Base-by-base conservation (phyloP, 345 rosid genomes). In the Gynandropsis gynandra region DNA sequence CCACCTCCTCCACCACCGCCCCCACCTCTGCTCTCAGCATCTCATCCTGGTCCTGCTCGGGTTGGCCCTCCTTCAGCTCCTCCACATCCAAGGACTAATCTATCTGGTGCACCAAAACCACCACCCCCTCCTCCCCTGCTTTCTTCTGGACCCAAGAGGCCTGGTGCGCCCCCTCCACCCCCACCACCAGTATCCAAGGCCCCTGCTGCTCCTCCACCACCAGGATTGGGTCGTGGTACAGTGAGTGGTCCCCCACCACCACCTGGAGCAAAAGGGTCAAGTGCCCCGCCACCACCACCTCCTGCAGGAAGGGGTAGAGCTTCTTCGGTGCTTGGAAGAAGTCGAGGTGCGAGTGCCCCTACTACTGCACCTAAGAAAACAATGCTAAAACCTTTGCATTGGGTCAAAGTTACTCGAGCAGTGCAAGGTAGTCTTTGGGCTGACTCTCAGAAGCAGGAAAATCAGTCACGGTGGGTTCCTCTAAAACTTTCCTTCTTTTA, bases 391-490 rank as follows among this genome's bases (percentile, higher is more conserved):
- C 96, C 98, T 52, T 72, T 87, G 46, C 96, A 90, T 72, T 90
- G 98, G 98, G 87, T 80, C 24, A 90, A 90, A 82, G 96, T 90
- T 52, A 84, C 93, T 50, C 81, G 96, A 57, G 75, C 96, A 61
- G 52, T 76, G 75, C 83, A 80, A 72, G 98, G 98, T 50, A 90
- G 96, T 77, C 65, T 90, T 61, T 90, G 98, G 98, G 98, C 92
- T 56, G 98, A 90, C 69, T 73, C 85, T 58, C 84, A 73, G 57
- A 77, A 87, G 61, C 89, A 84, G 58, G 96, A 90, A 54, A 75
- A 76, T 72, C 78, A 79, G 19, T 72, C 92, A 62, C 77, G 96
- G 98, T 84, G 50, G 19, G 73, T 74, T 46, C 42, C 55, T 56
- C 27, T 55, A 45, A 6, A 44, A 40, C 45, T 42, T 51, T 42